Percentiles rank a stretch among this genome's conserved stretches.
Conservation (phyloP, 2,329 filamentous ascomycete genomes). For the Cordyceps militaris region DNA sequence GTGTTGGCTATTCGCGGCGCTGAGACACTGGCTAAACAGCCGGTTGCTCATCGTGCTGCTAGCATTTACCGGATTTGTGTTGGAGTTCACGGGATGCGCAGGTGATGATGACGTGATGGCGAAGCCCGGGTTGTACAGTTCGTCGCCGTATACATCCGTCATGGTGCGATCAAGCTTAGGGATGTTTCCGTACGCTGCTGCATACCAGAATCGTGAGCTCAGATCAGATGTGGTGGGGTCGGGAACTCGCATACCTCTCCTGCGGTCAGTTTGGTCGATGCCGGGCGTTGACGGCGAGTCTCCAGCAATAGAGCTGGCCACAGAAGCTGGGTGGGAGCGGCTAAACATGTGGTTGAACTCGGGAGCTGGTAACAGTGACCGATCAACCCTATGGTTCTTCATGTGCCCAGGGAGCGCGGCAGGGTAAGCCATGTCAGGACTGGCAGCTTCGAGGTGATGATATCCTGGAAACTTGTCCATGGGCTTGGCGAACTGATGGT, state of each 20-base stretch:
- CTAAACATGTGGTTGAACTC: constrained; percentile 36
- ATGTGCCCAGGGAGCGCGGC: constrained; percentile 30
- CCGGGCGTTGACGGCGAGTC: constrained; percentile 55
- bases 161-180: constrained; percentile 81
- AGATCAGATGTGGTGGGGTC: constrained; percentile 8
- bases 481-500: constrained; percentile 42
- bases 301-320: constrained; percentile 49
- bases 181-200: constrained; percentile 50
- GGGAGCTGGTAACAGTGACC: constrained; percentile 37
- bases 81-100: constrained; percentile 36
- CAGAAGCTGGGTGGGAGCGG: constrained; percentile 46
- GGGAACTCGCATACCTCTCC: constrained; percentile 43
- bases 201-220: constrained; percentile 55
- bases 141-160: constrained; percentile 77
- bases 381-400: constrained; percentile 33
- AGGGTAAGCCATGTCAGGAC: constrained; percentile 34
- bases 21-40: constrained; percentile 67
- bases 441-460: constrained; percentile 30
- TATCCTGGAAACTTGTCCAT: constrained; percentile 38
- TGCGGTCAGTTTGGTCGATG: constrained; percentile 40
- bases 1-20: constrained; percentile 71
- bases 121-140: constrained; percentile 70
- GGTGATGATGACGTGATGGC: constrained; percentile 50
- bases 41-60: constrained; percentile 43
- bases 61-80: constrained; percentile 41